phyloP scores from a whole-genome alignment of 305 asterid species.

The Solanum hybrid region DNA sequence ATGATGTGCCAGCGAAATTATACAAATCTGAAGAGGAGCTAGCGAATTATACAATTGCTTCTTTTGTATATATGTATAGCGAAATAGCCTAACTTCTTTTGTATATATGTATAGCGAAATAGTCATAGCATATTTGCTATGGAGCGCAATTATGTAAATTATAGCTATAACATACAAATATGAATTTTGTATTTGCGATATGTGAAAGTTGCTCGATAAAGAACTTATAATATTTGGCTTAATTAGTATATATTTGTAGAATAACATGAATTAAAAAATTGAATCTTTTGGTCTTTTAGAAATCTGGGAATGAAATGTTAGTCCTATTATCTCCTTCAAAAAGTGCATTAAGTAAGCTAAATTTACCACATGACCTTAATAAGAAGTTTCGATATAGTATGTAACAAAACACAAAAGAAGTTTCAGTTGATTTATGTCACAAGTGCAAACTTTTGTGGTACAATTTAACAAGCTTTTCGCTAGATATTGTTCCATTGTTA shows the following conservation, averaged over 20 bases:
- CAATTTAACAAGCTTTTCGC: background rate
- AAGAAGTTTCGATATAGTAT: background rate
- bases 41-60: too few relatives aligned
- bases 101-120: too few relatives aligned
- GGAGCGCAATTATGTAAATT: too few relatives aligned
- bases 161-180: too few relatives aligned
- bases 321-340: background rate
- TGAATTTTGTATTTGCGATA: too few relatives aligned
- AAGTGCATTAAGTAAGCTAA: background rate
- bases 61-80: too few relatives aligned
- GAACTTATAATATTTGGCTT: background rate
- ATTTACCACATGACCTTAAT: background rate
- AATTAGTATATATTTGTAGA: background rate
- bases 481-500: background rate
- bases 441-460: background rate
- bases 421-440: background rate
- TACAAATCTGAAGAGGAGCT: too few relatives aligned
- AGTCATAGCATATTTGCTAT: too few relatives aligned
- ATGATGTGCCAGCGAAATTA: too few relatives aligned
- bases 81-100: too few relatives aligned
- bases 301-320: background rate
- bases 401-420: background rate
- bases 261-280: background rate
- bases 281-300: background rate
- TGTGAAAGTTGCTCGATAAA: too few relatives aligned